phyloP scores from a whole-genome alignment of 2,329 filamentous ascomycete genomes.

The Aspergillus oerlinghausenensis region DNA sequence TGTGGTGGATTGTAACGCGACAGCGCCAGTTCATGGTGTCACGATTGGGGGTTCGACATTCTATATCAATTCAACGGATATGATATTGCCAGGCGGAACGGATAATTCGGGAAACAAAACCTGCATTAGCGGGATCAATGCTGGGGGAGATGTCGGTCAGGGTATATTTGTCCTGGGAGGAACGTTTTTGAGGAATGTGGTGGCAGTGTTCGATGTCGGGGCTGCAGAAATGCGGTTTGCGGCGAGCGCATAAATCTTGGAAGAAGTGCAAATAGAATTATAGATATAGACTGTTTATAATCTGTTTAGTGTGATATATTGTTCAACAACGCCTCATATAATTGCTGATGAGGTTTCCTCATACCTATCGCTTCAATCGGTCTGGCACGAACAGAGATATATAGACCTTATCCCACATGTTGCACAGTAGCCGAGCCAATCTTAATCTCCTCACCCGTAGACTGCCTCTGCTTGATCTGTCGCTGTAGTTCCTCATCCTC shows the following conservation, averaged over 20 bases:
- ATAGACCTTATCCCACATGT: background rate
- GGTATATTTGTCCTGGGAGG: conserved; percentile 32
- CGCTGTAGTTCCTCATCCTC: conserved; percentile 36
- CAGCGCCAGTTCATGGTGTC: conserved; percentile 39
- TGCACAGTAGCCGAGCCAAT: background rate
- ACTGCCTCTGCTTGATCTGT: background rate
- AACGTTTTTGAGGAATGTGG: conserved; percentile 46
- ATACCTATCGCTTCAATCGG: too few relatives aligned
- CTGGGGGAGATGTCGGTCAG: conserved; percentile 9
- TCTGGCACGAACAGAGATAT: background rate
- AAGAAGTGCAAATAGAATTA: background rate
- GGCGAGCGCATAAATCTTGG: conserved; percentile 5
- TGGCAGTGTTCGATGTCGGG: conserved; percentile 48
- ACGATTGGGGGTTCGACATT: conserved; percentile 34
- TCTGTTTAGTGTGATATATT: background rate
- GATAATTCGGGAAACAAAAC: conserved; percentile 10
- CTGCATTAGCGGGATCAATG: conserved; percentile 16
- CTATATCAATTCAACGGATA: conserved; percentile 23
- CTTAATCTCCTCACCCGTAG: background rate
- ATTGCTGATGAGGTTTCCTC: background rate
- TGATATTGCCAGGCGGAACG: conserved; percentile 21
- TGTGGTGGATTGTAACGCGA: conserved; percentile 41
- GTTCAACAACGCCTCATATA: background rate
- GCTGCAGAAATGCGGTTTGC: conserved; percentile 36
- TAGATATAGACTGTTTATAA: background rate